Percentiles rank a stretch among this genome's conserved stretches.
phyloP scores from a whole-genome alignment of 495 filamentous ascomycete genomes.

The Daldinia concentrica region DNA sequence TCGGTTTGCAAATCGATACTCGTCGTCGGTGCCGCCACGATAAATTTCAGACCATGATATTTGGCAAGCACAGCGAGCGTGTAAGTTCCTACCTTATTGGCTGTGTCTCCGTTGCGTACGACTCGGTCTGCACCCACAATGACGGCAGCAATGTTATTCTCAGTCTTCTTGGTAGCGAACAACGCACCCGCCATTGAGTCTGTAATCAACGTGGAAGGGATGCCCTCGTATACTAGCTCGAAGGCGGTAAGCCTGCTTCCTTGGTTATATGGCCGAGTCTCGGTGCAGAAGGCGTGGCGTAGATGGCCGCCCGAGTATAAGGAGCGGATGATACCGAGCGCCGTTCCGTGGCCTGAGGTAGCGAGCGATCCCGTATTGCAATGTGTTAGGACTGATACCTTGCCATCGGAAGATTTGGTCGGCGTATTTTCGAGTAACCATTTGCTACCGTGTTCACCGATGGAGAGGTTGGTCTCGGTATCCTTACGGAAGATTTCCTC shows the following conservation, averaged over 20 bases:
- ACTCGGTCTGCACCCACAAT: constrained; percentile 96
- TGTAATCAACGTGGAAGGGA: constrained; percentile 92
- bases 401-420: constrained; percentile 51
- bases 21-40: constrained; percentile 93
- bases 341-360: constrained; percentile 95
- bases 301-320: constrained; percentile 71
- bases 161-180: constrained; percentile 66
- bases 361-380: constrained; percentile 98
- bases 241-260: constrained; percentile 94
- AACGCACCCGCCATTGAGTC: constrained; percentile 96
- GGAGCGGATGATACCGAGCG: constrained; percentile 91
- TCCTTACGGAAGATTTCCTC: constrained; percentile 91
- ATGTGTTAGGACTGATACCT: constrained; percentile 84
- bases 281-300: constrained; percentile 89
- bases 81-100: constrained; percentile 99
- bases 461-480: constrained; percentile 81
- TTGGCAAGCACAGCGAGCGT: constrained; percentile 83
- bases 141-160: constrained; percentile 76
- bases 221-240: constrained; percentile 90
- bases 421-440: constrained; percentile 71
- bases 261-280: constrained; percentile 98
- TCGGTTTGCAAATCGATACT: constrained; percentile 87
- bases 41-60: constrained; percentile 89
- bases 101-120: constrained; percentile 95
- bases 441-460: constrained; percentile 82